Evolutionary conservation across 768 basidiomycete genomes (phyloP), one percentile per base, ranked within the genome.

Genomic region (Leccinum sublutescens): DNA sequence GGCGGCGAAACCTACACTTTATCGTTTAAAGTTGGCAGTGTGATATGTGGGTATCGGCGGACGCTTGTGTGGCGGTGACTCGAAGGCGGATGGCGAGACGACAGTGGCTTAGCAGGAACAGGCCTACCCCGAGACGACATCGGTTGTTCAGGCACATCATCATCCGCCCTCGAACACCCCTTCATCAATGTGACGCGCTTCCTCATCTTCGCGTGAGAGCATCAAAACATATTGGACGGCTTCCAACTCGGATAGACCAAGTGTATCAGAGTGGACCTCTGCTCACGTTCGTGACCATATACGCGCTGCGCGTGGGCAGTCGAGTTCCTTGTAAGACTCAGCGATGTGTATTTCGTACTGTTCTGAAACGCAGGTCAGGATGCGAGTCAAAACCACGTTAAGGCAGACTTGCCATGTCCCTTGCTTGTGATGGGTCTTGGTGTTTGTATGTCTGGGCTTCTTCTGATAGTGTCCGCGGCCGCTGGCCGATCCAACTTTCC

Each of bases 211-310:
- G 9, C 88, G 84, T 62, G 90, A 93, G 62, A 93, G 80, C 90
- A 93, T 93, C 50, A 94, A 70, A 0, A 86, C 80, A 64, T 94
- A 94, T 66, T 91, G 87, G 25, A 93, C 75, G 0, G 87, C 89
- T 65, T 91, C 91, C 2, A 73, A 72, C 65, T 94, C 91, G 58
- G 79, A 85, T 43, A 93, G 74, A 2, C 92, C 91, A 4, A 94
- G 79, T 17, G 74, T 72, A 34, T 83, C 77, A 93, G 70, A 11
- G 80, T 78, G 3, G 77, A 76, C 14, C 75, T 74, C 61, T 93
- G 88, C 62, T 85, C 87, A 25, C 76, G 75, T 59, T 83, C 82
- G 33, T 82, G 78, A 0, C 79, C 79, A 62, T 80, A 76, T 3
- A 68, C 70, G 14, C 72, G 74, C 48, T 75, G 75, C 1, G 63